A percentile compares a stretch with the other conserved stretches of the same genome.
Conservation (phyloP, 352 stramenopile species). For the Globisporangium emineosum region DNA sequence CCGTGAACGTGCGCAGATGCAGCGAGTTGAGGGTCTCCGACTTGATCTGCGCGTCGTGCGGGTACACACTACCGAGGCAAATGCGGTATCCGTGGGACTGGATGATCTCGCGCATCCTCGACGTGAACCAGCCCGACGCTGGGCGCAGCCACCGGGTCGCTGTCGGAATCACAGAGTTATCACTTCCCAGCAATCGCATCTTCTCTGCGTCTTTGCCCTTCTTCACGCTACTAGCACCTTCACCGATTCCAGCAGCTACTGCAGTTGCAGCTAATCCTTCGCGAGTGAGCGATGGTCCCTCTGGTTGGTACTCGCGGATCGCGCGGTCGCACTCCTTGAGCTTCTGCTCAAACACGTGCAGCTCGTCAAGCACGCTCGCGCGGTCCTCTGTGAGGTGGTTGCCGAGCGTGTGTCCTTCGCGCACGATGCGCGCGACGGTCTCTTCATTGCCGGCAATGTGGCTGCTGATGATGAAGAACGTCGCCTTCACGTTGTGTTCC, state of each 20-base stretch:
- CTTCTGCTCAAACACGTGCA: conserved; percentile 83
- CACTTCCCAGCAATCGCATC: conserved; percentile 20
- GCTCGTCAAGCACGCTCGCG: conserved; percentile 72
- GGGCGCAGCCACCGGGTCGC: conserved; percentile 72
- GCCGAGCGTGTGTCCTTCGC: conserved; percentile 70
- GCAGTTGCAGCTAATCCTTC: background rate
- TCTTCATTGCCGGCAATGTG: conserved; percentile 68
- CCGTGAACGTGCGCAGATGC: conserved; percentile 48
- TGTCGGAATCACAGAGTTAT: conserved; percentile 1
- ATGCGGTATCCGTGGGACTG: conserved; percentile 79
- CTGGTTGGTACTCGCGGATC: conserved; percentile 44
- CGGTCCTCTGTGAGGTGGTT: conserved; percentile 84
- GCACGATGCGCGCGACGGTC: conserved; percentile 66
- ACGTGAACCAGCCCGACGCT: conserved; percentile 83
- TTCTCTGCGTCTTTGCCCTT: conserved; percentile 13
- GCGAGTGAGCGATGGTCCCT: background rate
- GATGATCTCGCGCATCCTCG: conserved; percentile 69
- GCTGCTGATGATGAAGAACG: conserved; percentile 85
- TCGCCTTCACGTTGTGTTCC: conserved; percentile 60
- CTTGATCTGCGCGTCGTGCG: conserved; percentile 83
- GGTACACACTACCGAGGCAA: conserved; percentile 84
- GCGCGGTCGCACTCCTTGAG: conserved; percentile 71
- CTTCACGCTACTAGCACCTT: conserved; percentile 16
- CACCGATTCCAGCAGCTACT: background rate
- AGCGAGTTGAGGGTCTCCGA: conserved; percentile 64